Evolutionary conservation across 129 eudicot species (phyloP).

Genomic region (Flaveria trinervia): DNA sequence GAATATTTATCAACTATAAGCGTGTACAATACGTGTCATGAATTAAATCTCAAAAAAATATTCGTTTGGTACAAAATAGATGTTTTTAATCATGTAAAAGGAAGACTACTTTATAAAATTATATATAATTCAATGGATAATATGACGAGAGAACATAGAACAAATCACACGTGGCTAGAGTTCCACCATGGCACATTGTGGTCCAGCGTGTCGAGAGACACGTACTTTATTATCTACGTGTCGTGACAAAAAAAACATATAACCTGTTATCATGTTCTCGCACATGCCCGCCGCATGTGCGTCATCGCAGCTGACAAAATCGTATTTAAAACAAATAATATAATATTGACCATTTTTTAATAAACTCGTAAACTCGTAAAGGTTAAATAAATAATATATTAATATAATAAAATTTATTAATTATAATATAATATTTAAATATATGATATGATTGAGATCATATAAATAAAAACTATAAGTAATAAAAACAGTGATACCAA

Average conservation of each 20-base stretch:
- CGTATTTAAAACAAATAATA: neutral
- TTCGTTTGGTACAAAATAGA: neutral
- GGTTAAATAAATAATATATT: too few relatives aligned
- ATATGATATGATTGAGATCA: too few relatives aligned
- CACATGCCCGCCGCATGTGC: slow-evolving; percentile 7
- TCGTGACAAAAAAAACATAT: slow-evolving; percentile 13
- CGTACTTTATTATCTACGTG: slow-evolving; percentile 31
- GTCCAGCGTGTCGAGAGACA: slow-evolving; percentile 28
- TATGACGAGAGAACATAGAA: slow-evolving; percentile 11
- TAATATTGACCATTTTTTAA: neutral
- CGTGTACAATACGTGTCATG: neutral
- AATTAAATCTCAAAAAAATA: neutral
- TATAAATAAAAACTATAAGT: too few relatives aligned
- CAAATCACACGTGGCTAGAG: slow-evolving; percentile 29
- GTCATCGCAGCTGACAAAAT: neutral
- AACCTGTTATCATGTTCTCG: neutral
- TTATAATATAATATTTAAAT: too few relatives aligned
- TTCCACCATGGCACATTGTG: slow-evolving; percentile 26
- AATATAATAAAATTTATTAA: too few relatives aligned
- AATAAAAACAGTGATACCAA: too few relatives aligned
- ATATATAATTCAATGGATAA: neutral
- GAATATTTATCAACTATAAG: neutral
- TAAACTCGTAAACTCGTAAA: too few relatives aligned
- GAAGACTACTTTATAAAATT: neutral
- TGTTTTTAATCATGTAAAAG: neutral